Base-by-base conservation (phyloP, 2,329 filamentous ascomycete species). In the Chrysoporthe austroafricana region DNA sequence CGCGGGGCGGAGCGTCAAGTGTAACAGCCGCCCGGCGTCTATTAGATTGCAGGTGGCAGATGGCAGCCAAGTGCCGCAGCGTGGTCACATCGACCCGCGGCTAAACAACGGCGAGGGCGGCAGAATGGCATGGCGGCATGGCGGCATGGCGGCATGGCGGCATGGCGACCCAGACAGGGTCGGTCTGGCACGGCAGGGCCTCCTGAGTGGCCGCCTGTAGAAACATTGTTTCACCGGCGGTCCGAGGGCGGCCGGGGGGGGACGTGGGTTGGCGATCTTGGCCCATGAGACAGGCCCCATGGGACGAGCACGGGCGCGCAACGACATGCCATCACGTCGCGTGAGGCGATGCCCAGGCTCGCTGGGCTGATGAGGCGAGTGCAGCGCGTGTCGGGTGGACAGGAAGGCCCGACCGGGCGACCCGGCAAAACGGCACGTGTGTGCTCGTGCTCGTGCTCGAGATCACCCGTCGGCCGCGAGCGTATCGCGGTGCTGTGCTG, bases 221-320 rank as follows among this genome's bases (percentile, higher is more conserved):
- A 69, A 69, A 69, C 67, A 69, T 48, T 69, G 64, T 69, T 69
- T 69, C 52, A 58, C 18, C n/a, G 18, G 21, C 26, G 39, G 62
- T 32, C 62, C 56, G 32, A 62, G 56, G 46, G 63, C 18, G 48
- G 54, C 7, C 21, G 58, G 39, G 39, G 39, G n/a, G 39, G 36
- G 54, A 26, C 26, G 26, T 26, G 26, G 26, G 54, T n/a, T 32
- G 54, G 9, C 34, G 54, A n/a, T 39, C 54, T 36, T 57, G 54
- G 16, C 32, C 52, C 48, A 21, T 50, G 26, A 26, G 26, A 26
- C 11, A 3, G 32, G 54, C 39, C 7, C 54, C 32, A n/a, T 39
- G 32, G 54, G 34, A 57, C 54, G 54, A 39, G 54, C 8, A 57
- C 13, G 32, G 54, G n/a, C 39, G 14, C 54, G 34, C 34, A 39